Percentiles rank a stretch among this genome's conserved stretches.
Evolutionary conservation across 2,329 filamentous ascomycete genomes (phyloP).

Genomic region (Colletotrichum navitas): DNA sequence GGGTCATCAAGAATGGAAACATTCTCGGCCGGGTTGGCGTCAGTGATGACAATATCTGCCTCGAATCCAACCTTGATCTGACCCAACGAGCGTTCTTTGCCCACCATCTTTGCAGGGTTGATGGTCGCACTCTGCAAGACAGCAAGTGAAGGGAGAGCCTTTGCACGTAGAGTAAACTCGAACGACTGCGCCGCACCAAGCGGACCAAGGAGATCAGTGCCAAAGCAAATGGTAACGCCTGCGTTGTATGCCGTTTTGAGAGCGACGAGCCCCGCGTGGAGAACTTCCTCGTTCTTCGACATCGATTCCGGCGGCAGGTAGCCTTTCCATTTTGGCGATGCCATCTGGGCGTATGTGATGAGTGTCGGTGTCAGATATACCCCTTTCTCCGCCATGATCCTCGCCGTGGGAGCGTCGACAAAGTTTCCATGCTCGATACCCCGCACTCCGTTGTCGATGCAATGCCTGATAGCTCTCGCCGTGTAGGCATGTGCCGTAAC

Average conservation of each 20-base stretch:
- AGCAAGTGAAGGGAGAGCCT: constrained; percentile 44
- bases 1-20: constrained; percentile 63
- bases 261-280: constrained; percentile 59
- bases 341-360: constrained; percentile 64
- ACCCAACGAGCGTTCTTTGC: constrained; percentile 60
- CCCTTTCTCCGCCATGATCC: constrained; percentile 62
- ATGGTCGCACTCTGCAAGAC: constrained; percentile 54
- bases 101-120: constrained; percentile 63
- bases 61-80: constrained; percentile 63
- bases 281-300: constrained; percentile 64
- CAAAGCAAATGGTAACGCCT: constrained; percentile 68
- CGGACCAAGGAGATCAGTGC: constrained; percentile 56
- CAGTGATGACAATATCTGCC: constrained; percentile 67
- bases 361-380: constrained; percentile 67
- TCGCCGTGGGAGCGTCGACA: constrained; percentile 58
- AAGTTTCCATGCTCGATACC: constrained; percentile 65
- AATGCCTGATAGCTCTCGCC: constrained; percentile 64
- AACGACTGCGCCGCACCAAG: constrained; percentile 49
- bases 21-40: constrained; percentile 66
- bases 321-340: constrained; percentile 55
- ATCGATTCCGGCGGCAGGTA: constrained; percentile 60
- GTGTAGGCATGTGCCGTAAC: constrained; percentile 72
- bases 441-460: constrained; percentile 65
- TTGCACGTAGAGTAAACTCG: constrained; percentile 50
- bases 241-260: constrained; percentile 63